Conservation (phyloP, 257 asterid species). For the Solanum ahanhuiri region DNA sequence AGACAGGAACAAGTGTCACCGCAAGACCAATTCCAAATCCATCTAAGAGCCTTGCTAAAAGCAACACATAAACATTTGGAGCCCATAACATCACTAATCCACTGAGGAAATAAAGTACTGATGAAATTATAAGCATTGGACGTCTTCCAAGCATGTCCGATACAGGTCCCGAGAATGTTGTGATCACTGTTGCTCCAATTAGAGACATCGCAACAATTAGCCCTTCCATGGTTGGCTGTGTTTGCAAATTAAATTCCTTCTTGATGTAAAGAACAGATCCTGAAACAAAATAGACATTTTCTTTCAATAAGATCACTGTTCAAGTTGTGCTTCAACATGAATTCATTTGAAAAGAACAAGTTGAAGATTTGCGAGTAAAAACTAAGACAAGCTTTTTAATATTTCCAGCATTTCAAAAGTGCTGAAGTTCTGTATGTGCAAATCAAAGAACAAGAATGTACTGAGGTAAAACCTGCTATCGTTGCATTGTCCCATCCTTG, state of each 20-base stretch:
- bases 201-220: conserved; percentile 85
- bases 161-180: conserved; percentile 76
- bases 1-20: conserved; percentile 85
- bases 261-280: conserved; percentile 92
- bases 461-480: conserved; percentile 61
- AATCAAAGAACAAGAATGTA: not conserved
- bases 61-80: conserved; percentile 77
- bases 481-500: conserved; percentile 99
- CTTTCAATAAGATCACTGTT: conserved; percentile 3
- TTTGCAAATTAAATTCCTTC: conserved; percentile 61
- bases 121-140: conserved; percentile 82
- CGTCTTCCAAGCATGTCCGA: conserved; percentile 86
- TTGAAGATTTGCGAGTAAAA: not conserved
- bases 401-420: not conserved
- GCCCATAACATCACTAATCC: conserved; percentile 92
- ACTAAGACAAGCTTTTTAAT: not conserved
- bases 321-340: not conserved
- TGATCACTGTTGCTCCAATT: conserved; percentile 87
- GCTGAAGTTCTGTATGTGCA: not conserved
- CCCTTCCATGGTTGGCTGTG: conserved; percentile 83
- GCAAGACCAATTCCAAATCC: conserved; percentile 95
- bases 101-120: conserved; percentile 62
- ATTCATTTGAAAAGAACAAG: not conserved
- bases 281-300: conserved; percentile 11
- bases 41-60: conserved; percentile 79